A percentile compares a stretch with the other conserved stretches of the same genome.
phyloP scores from a whole-genome alignment of 306 rosid species.

The Aeschynomene evenia region DNA sequence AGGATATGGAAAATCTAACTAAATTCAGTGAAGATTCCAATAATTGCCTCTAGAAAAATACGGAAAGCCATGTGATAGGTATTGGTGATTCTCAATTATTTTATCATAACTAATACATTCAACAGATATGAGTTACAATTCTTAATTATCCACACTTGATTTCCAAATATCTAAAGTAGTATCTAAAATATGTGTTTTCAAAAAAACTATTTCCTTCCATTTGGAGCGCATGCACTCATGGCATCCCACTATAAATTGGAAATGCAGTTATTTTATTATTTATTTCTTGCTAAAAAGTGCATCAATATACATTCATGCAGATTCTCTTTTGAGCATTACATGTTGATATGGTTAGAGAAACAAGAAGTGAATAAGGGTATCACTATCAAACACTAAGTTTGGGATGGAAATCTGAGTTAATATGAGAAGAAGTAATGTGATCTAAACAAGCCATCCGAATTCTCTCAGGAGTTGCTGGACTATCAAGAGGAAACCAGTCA shows the following conservation, averaged over 20 bases:
- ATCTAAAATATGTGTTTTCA: too few relatives aligned
- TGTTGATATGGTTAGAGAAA: conserved; percentile 9
- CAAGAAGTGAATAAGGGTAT: background rate
- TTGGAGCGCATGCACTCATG: too few relatives aligned
- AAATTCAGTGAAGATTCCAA: too few relatives aligned
- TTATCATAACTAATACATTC: too few relatives aligned
- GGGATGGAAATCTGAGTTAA: conserved; percentile 56
- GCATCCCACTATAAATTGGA: conserved; percentile 3
- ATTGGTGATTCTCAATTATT: too few relatives aligned
- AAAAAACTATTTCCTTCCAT: too few relatives aligned
- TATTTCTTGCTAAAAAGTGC: background rate
- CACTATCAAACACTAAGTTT: conserved; percentile 76
- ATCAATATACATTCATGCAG: background rate
- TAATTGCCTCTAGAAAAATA: too few relatives aligned
- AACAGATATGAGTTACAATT: too few relatives aligned
- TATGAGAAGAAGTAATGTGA: conserved; percentile 47
- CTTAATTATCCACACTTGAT: too few relatives aligned
- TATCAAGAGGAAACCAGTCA: conserved; percentile 96
- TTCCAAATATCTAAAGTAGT: too few relatives aligned
- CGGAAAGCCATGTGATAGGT: too few relatives aligned
- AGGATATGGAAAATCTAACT: too few relatives aligned
- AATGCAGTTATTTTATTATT: background rate
- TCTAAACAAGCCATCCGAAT: conserved; percentile 94
- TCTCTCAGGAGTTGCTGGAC: conserved; percentile 92
- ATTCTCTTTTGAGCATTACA: background rate